Conservation (phyloP, 176 grass and related monocot species). For the Eragrostis nindensis region DNA sequence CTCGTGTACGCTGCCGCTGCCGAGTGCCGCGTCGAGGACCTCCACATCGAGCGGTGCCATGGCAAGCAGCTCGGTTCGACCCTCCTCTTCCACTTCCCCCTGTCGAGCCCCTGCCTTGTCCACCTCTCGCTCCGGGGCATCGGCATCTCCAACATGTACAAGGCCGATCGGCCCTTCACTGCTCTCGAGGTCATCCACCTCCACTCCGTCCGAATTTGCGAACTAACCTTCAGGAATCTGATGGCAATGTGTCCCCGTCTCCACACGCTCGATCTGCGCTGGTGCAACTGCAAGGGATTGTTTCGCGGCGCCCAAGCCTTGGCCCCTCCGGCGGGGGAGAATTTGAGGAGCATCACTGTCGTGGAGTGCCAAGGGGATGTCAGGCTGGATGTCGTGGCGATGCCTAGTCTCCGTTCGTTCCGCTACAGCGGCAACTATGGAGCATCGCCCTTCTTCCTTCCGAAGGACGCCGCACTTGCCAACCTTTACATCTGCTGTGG, state of each 20-base stretch:
- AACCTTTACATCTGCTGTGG: slow-evolving; percentile 44
- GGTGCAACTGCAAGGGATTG: slow-evolving; percentile 33
- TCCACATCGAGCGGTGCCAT: slow-evolving; percentile 29
- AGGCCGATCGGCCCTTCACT: neutral
- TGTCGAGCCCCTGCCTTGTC: slow-evolving; percentile 38
- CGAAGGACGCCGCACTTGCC: neutral
- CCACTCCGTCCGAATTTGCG: slow-evolving; percentile 30
- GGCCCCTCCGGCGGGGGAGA: neutral
- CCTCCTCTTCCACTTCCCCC: slow-evolving; percentile 34
- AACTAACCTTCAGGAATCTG: slow-evolving; percentile 26
- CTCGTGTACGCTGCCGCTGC: slow-evolving; percentile 38
- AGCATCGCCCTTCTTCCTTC: slow-evolving; percentile 23
- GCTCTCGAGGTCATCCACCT: slow-evolving; percentile 51
- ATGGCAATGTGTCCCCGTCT: slow-evolving; percentile 52
- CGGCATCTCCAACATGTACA: neutral
- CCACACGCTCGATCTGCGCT: slow-evolving; percentile 47
- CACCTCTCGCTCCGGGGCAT: slow-evolving; percentile 50
- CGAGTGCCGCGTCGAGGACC: slow-evolving; percentile 45
- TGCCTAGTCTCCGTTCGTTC: slow-evolving; percentile 44
- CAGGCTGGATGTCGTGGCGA: neutral
- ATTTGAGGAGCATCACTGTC: slow-evolving; percentile 47
- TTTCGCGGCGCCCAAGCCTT: neutral
- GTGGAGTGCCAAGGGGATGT: slow-evolving; percentile 37
- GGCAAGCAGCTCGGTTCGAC: neutral
- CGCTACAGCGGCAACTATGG: slow-evolving; percentile 39